Base-by-base conservation (phyloP, 1,284 basidiomycete genomes). In the Ceratobasidium sp. region DNA sequence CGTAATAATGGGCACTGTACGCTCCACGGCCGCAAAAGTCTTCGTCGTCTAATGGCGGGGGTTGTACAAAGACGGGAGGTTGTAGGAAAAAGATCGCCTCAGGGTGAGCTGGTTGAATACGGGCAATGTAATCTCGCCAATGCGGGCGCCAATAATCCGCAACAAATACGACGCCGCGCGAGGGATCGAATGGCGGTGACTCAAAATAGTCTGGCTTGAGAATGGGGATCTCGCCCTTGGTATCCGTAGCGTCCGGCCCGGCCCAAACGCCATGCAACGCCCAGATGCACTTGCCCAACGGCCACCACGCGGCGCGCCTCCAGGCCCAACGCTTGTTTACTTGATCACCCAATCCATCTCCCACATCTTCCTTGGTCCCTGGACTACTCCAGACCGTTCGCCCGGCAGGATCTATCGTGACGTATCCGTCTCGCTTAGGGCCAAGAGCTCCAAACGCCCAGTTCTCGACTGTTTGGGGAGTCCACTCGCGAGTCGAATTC, bases 1-100 rank as follows among this genome's bases (percentile, higher is more conserved):
- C 97, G 84, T 99, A 99, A 84, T 96, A 99, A 85, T 99, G 97
- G 0, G 92, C 89, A 0, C 95, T 93, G 80, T 94, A 93, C 73
- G 91, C 95, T 10, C 90, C 93, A 1, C 97, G 91, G 0, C 93
- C 92, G 60, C 88, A 86, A 18, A 97, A 87, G 61, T 91, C 86
- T 1, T 88, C 88, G 76, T 81, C 81, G 49, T 91, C 89, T 33
- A 83, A 80, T 2, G 88, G 87, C 0, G 93, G 93, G 0, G 96
- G 97, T 15, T 87, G 88, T 4, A 93, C 93, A 84, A 99, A 98
- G 0, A 99, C 97, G 1, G 97, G 95, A 0, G 96, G 94, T 82
- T 98, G 95, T 56, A 99, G 89, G 84, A 99, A 98, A 77, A 94
- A 89, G 82, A 99, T 97, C 0, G 95, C 92, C 81, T 95, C 93